Evolutionary conservation across 148 eudicot species (phyloP), one percentile per base, ranked within the genome.

Genomic region (Fallopia convolvulus): DNA sequence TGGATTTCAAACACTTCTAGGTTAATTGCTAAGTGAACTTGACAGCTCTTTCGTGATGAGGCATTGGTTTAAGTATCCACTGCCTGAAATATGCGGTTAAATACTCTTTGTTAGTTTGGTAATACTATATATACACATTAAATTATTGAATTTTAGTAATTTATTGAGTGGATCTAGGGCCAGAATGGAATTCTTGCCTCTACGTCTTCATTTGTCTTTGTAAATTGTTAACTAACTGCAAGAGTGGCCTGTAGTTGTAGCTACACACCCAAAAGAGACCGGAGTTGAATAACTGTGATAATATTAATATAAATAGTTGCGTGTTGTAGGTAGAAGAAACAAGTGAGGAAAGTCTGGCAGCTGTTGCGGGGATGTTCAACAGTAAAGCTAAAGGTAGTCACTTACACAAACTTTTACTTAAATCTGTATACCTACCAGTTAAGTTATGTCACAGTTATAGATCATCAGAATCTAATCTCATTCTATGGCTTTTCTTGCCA

Each of bases 321-420:
- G 76, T 77, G 78, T 80, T 83, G 74, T 82, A 95, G 99, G 91
- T 83, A 81, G 91, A 91, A 82, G 99, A 95, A 58, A 90, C 99
- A 70, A 85, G 99, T 81, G 98, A 95, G 81, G 99, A 95, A 83
- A 93, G 98, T 82, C 83, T 95, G 85, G 94, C 98, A 42, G 99
- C 99, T 82, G 98, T 95, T 82, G 99, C 99, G 61, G 99, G 99
- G 86, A 95, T 95, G 99, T 95, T 95, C 79, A 95, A 89, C 82
- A 95, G 99, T 82, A 95, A 95, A 87, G 97, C 99, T 66, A 95
- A 93, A 87, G 99, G 99, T 93, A 80, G 55, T 80, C 42, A 72
- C 56, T 68, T 6, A 68, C 5, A 68, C 44, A 36, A 68, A 15
- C 44, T 68, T 17, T 17, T 39, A 68, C 23, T 39, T 15, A 6